phyloP scores from a whole-genome alignment of 1,284 basidiomycete species.

The Moesziomyces sp. region DNA sequence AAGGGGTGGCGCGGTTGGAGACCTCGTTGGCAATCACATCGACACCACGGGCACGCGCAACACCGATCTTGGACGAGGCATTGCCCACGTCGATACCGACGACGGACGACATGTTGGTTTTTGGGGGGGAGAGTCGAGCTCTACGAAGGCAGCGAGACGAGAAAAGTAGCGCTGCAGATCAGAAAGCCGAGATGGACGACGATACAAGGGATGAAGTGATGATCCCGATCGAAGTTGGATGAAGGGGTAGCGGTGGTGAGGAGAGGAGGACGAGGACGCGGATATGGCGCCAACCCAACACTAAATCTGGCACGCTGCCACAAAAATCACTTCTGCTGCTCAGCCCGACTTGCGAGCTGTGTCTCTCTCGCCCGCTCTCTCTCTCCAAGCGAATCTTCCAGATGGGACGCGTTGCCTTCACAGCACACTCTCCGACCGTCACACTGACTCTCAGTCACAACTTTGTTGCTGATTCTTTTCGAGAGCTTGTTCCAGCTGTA shows the following conservation, averaged over 20 bases:
- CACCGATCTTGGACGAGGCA: slow-evolving; percentile 63
- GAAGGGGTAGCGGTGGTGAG: not conserved
- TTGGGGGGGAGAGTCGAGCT: not conserved
- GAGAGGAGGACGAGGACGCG: not conserved
- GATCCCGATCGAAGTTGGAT: not conserved
- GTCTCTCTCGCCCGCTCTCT: too few species aligned
- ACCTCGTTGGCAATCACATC: slow-evolving; percentile 67
- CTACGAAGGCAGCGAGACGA: too few species aligned
- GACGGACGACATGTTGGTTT: slow-evolving; percentile 58
- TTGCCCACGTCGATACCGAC: slow-evolving; percentile 67
- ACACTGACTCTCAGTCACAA: too few species aligned
- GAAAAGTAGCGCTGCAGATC: not conserved
- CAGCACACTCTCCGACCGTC: too few species aligned
- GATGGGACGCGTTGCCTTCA: too few species aligned
- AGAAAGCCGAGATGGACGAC: not conserved
- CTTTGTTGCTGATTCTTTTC: too few species aligned
- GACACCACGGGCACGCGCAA: slow-evolving; percentile 65
- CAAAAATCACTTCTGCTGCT: slow-evolving; percentile 9
- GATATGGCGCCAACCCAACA: too few species aligned
- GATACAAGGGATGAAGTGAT: not conserved
- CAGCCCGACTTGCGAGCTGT: not conserved
- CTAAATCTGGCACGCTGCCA: too few species aligned
- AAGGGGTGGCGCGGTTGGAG: slow-evolving; percentile 66
- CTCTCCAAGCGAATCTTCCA: too few species aligned
- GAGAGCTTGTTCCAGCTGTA: too few species aligned